phyloP scores from a whole-genome alignment of 129 eudicot genomes.

The Heracleum sosnowskyi region DNA sequence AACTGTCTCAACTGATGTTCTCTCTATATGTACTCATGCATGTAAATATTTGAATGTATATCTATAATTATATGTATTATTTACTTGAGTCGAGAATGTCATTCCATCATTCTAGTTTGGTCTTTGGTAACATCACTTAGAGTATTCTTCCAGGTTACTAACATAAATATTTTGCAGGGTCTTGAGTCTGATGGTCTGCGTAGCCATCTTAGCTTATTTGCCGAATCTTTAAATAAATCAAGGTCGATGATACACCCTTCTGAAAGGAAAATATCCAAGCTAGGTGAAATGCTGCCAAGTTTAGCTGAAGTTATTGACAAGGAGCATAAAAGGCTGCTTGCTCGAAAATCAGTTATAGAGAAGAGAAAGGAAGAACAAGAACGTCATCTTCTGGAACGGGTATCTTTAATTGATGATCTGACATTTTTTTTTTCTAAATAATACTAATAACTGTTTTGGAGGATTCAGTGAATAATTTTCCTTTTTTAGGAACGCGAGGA shows the following conservation, averaged over 20 bases:
- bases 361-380: slow-evolving; percentile 91
- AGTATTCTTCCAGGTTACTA: background rate
- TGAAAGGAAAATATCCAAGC: slow-evolving; percentile 36
- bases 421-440: background rate
- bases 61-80: background rate
- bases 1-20: background rate
- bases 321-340: slow-evolving; percentile 85
- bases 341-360: slow-evolving; percentile 76
- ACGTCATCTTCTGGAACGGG: slow-evolving; percentile 83
- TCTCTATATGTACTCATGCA: background rate
- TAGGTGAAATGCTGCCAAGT: slow-evolving; percentile 49
- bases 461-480: background rate
- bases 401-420: slow-evolving; percentile 11
- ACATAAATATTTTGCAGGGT: slow-evolving; percentile 35
- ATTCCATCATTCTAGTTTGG: background rate
- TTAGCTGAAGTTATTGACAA: slow-evolving; percentile 63
- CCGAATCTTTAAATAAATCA: slow-evolving; percentile 48
- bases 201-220: slow-evolving; percentile 45
- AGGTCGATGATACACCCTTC: slow-evolving; percentile 61
- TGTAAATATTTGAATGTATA: background rate
- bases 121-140: background rate
- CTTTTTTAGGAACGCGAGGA: slow-evolving; percentile 72
- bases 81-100: background rate
- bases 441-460: background rate
- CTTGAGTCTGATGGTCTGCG: slow-evolving; percentile 55